Evolutionary conservation across 176 grass and related monocot genomes (phyloP).

Genomic region (Thinopyrum elongatum): DNA sequence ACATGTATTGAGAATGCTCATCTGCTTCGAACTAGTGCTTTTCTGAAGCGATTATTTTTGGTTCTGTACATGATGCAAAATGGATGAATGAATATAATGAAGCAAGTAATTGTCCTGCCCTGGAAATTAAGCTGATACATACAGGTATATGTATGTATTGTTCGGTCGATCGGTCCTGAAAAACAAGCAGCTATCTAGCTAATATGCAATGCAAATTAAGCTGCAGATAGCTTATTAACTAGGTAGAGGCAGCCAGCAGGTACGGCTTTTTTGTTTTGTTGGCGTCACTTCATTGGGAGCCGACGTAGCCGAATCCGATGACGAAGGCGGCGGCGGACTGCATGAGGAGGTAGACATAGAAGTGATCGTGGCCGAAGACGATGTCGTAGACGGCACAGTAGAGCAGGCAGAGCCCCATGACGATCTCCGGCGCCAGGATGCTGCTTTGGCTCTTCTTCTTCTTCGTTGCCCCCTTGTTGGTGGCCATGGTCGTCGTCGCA

Average conservation of each 20-base stretch:
- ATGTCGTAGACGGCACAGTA: conserved; percentile 79
- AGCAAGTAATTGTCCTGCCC: no score
- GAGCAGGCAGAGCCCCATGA: conserved; percentile 60
- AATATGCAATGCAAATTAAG: no score
- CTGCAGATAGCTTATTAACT: no score
- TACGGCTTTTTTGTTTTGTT: no score
- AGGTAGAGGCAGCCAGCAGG: no score
- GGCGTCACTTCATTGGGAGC: background rate
- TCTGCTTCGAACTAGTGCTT: no score
- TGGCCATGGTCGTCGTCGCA: background rate
- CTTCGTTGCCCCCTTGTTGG: background rate
- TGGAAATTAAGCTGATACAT: background rate
- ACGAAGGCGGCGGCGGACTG: conserved; percentile 78
- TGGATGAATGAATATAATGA: no score
- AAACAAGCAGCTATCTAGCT: background rate
- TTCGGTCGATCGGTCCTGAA: background rate
- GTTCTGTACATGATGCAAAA: background rate
- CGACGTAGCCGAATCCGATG: conserved; percentile 71
- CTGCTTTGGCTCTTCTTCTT: conserved; percentile 9
- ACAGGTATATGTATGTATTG: background rate
- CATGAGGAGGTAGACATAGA: conserved; percentile 75
- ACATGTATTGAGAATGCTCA: background rate
- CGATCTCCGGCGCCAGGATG: conserved; percentile 59
- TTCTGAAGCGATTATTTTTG: background rate
- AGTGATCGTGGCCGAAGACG: conserved; percentile 58